Base-by-base conservation (phyloP, 1,139 yeast genomes). In the Arxiozyma bovina region DNA sequence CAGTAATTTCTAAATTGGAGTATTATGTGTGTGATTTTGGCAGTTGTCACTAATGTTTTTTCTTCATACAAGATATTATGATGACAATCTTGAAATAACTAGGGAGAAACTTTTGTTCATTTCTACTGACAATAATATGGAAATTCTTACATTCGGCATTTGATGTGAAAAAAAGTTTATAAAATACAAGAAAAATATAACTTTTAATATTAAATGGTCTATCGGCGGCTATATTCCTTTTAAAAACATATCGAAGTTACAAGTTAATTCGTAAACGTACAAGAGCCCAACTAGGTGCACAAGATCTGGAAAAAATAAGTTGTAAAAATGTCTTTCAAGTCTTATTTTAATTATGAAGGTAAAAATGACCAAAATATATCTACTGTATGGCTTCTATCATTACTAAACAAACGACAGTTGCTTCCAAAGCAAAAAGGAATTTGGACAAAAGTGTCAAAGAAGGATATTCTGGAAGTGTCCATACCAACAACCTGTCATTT, bases 401-500 rank as follows among this genome's bases (percentile, higher is more conserved):
- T 34, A 34, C n/a, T 34, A 15, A 34, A 34, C 40, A 34, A 34
- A 34, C 17, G 17, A 12, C 40, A 34, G 12, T 15, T 34, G 12
- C 12, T 34, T 34, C 40, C 40, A 34, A 34, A 34, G 40, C 17
- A 34, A 12, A 34, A 34, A 34, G 40, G 40, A 34, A 15, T 5
- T 34, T 34, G 40, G 40, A 15, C 45, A 5, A 27, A 20, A 34
- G 30, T 27, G 18, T 40, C 50, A n/a, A 66, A 63, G 49, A 63
- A 58, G 50, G 70, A 67, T 51, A 68, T 68, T n/a, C 45, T 67
- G 4, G 60, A 59, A 20, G 61, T 68, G 11, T 66, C 66, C 2
- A 67, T 68, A 9, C 69, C 70, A 2, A 55, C 60, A 22, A 65
- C 70, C 2, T 68, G 71, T 53, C 54, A 58, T 27, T 56, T 58